Evolutionary conservation across 768 basidiomycete genomes (phyloP).

Genomic region (Steccherinum ochraceum): DNA sequence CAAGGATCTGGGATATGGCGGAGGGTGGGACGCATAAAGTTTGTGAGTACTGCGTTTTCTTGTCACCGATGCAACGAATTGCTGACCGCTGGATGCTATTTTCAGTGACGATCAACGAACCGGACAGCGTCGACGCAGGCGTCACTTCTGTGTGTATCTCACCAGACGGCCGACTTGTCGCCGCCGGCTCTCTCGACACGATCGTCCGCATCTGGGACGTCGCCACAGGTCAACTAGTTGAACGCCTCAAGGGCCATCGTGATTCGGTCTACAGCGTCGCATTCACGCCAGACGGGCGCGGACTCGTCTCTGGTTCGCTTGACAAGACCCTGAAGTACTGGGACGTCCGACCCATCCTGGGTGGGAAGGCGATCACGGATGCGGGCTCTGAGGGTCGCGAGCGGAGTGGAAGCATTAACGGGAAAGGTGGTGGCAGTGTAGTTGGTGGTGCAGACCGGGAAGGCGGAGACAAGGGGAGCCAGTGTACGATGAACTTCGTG

Average conservation of each 20-base stretch:
- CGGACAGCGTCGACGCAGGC: constrained; percentile 49
- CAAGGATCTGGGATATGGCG: constrained; percentile 55
- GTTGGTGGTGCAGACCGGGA: too few relatives aligned
- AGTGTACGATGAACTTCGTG: constrained; percentile 77
- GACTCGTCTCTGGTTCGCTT: constrained; percentile 81
- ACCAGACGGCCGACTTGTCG: constrained; percentile 52
- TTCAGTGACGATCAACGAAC: constrained; percentile 38
- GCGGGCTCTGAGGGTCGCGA: constrained; percentile 10
- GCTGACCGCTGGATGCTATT: not conserved
- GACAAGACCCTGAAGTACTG: constrained; percentile 63
- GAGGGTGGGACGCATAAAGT: constrained; percentile 35
- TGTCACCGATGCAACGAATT: not conserved
- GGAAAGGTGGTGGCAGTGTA: too few relatives aligned
- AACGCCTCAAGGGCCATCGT: constrained; percentile 52
- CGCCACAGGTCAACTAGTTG: constrained; percentile 45
- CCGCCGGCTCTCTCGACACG: constrained; percentile 53
- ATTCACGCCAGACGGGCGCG: constrained; percentile 88
- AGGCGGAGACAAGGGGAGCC: constrained; percentile 42
- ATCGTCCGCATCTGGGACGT: constrained; percentile 75
- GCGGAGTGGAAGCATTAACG: not conserved
- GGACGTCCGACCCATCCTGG: constrained; percentile 39
- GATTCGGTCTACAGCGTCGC: constrained; percentile 67
- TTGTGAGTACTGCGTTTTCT: constrained; percentile 10
- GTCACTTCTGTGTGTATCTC: constrained; percentile 57
- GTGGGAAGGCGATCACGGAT: constrained; percentile 5